Evolutionary conservation across 148 eudicot genomes (phyloP), one percentile per base, ranked within the genome.

Genomic region (Rhododendron williamsianum): DNA sequence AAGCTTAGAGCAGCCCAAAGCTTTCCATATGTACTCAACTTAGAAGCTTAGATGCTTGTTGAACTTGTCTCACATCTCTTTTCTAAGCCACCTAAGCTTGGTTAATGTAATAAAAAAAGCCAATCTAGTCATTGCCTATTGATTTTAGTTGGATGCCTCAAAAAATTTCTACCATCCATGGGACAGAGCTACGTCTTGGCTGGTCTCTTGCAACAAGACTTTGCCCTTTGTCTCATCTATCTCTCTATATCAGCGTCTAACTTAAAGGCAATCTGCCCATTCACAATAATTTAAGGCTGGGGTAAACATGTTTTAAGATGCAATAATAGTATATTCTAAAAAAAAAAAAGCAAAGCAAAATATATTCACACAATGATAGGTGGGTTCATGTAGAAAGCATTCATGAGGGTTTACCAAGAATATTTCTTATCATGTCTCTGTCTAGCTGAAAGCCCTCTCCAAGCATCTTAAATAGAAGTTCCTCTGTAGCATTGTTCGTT

Each of bases 401-500:
- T 18, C 72, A 41, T 23, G 69, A 86, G 56, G n/a, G n/a, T 21
- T 87, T 87, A 92, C 92, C 87, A 82, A 90, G 83, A 60, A 89
- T 86, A 33, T 88, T 86, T 11, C 73, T 87, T 69, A 90, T 89
- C 54, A 83, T 80, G 83, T 81, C 87, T 80, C 80, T 90, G 46
- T 90, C 92, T 12, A 91, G 87, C 83, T 87, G 91, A 87, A 85
- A 92, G 46, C 91, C 90, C 38, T 35, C 76, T 30, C 90, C 90
- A 85, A 90, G 89, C 87, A 88, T 88, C 81, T 89, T 86, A 84
- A 87, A 88, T 35, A 92, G 86, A 89, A 90, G 87, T 7, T 88
- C 71, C 80, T 90, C 90, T 4, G 76, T 77, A 63, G 88, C 87
- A 19, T 86, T 72, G 43, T 85, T 76, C 73, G 48, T 36, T 82